phyloP scores from a whole-genome alignment of 1,139 yeast species.

The Taphrina populina region DNA sequence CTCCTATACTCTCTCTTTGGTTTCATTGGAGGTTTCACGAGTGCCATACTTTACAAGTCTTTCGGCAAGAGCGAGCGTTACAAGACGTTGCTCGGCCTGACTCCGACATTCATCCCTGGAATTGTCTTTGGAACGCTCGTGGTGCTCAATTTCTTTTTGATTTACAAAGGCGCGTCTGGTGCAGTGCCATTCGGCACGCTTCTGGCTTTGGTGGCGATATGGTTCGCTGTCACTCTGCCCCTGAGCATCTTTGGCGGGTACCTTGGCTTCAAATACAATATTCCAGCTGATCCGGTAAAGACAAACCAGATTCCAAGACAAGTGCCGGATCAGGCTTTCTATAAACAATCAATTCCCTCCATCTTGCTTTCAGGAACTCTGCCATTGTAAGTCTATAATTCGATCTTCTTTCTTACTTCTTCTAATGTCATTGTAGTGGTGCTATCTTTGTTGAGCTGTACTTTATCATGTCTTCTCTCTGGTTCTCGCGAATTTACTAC shows the following conservation, averaged over 20 bases:
- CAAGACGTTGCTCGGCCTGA: conserved; percentile 78
- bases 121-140: conserved; percentile 58
- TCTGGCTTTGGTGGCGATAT: conserved; percentile 72
- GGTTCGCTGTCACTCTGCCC: conserved; percentile 87
- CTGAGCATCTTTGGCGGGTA: conserved; percentile 77
- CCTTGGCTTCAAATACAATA: conserved; percentile 65
- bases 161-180: conserved; percentile 79
- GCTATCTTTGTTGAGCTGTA: conserved; percentile 71
- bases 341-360: conserved; percentile 65
- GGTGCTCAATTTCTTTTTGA: conserved; percentile 75
- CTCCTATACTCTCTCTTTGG: conserved; percentile 78
- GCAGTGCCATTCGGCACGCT: conserved; percentile 93
- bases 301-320: conserved; percentile 84
- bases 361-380: conserved; percentile 80
- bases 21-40: conserved; percentile 77
- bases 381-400: conserved; percentile 56
- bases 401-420: too few species aligned
- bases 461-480: conserved; percentile 78
- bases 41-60: conserved; percentile 78
- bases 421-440: conserved; percentile 26
- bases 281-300: conserved; percentile 69
- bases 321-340: conserved; percentile 88
- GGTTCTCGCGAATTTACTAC: conserved; percentile 92
- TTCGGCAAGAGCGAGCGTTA: conserved; percentile 83
- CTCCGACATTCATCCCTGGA: conserved; percentile 86